Percentiles rank a stretch among this genome's conserved stretches.
phyloP scores from a whole-genome alignment of 306 rosid species.

The Echinosophora koreensis region DNA sequence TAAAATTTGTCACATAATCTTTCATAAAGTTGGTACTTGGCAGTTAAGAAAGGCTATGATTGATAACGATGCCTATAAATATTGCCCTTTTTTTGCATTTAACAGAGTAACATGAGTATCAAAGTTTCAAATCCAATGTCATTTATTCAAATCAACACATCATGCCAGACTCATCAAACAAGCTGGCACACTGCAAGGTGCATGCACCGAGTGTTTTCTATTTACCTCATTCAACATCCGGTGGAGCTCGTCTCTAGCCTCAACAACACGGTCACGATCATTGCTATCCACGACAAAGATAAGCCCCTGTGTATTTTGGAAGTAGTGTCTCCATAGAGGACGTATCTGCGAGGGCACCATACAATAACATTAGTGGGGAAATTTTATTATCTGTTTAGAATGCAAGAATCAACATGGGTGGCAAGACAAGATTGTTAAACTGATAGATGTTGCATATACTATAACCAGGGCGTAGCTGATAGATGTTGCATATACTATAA shows the following conservation, averaged over 20 bases:
- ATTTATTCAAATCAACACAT: not conserved
- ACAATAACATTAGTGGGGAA: not conserved
- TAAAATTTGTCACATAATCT: conserved; percentile 11
- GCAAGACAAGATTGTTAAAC: not conserved
- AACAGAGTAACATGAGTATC: not conserved
- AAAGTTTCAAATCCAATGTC: conserved; percentile 4
- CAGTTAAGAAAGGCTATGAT: not conserved
- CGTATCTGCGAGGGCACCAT: conserved; percentile 44
- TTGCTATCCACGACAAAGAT: conserved; percentile 57
- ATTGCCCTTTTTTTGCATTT: conserved; percentile 15
- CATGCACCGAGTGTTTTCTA: not conserved
- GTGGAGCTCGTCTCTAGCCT: conserved; percentile 56
- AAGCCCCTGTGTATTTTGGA: conserved; percentile 56
- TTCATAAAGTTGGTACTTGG: not conserved
- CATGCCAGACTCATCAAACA: not conserved
- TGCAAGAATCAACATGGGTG: not conserved
- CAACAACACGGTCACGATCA: conserved; percentile 56
- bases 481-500: not conserved
- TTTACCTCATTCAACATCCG: conserved; percentile 58
- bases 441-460: not conserved
- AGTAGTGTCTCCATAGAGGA: conserved; percentile 57
- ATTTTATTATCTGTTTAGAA: not conserved
- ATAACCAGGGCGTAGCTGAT: not conserved
- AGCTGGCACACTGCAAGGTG: not conserved
- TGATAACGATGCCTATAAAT: not conserved